These are phyloP conservation scores for Artemisia tridentata DNA, from an alignment of 129 eudicot genomes.

Conservation along the genomic window DNA sequence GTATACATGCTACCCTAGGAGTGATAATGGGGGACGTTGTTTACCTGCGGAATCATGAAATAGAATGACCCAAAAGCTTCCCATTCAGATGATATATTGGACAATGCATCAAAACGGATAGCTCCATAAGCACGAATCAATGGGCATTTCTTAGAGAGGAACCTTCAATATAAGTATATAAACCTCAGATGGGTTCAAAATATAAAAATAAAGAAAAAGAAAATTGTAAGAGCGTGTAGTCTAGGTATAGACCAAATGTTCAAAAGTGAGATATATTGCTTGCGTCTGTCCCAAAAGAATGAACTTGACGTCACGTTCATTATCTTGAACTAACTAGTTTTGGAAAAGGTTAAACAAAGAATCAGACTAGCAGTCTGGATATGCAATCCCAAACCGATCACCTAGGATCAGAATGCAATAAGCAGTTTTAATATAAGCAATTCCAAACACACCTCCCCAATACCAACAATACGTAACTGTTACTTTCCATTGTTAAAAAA, in stretches of 20 bases:
- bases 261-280: neutral
- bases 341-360: too few species aligned
- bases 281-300: neutral
- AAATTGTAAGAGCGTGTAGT: neutral
- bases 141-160: conserved; percentile 84
- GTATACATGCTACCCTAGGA: conserved; percentile 19
- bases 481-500: too few species aligned
- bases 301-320: neutral
- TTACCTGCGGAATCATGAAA: conserved; percentile 96
- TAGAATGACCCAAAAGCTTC: conserved; percentile 86
- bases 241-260: neutral
- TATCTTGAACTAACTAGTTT: too few species aligned
- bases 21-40: neutral
- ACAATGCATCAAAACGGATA: conserved; percentile 85
- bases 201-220: neutral
- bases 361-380: too few species aligned
- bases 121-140: conserved; percentile 97
- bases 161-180: conserved; percentile 42
- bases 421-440: too few species aligned
- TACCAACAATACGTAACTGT: too few species aligned
- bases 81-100: conserved; percentile 76
- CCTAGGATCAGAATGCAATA: too few species aligned
- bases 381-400: too few species aligned
- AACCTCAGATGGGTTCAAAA: neutral
- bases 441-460: too few species aligned